These are phyloP conservation scores for Schwanniomyces etchellsii DNA, from an alignment of 1,139 yeast genomes.

Conservation along the genomic window DNA sequence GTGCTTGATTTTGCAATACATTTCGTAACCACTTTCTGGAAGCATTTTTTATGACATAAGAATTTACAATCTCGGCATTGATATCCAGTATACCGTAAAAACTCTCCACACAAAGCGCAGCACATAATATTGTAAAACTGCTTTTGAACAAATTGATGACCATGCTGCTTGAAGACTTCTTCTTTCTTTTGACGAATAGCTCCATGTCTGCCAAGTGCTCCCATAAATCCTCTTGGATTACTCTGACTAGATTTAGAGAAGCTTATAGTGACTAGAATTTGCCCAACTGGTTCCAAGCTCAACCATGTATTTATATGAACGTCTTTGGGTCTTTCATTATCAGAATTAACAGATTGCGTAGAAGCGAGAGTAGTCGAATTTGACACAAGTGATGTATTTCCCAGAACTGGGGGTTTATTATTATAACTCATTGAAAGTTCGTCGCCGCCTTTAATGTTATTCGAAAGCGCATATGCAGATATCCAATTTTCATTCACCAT, in stretches of 20 bases:
- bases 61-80: conserved; percentile 96
- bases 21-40: conserved; percentile 88
- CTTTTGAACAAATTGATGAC: conserved; percentile 93
- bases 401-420: background rate
- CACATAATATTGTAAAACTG: conserved; percentile 95
- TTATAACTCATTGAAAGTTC: background rate
- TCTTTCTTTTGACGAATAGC: conserved; percentile 95
- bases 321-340: conserved; percentile 6
- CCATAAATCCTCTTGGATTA: conserved; percentile 50
- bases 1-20: conserved; percentile 88
- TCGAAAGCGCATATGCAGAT: conserved; percentile 57
- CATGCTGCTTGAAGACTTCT: conserved; percentile 92
- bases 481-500: conserved; percentile 81
- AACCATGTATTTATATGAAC: conserved; percentile 74
- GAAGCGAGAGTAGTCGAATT: background rate
- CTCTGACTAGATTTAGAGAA: conserved; percentile 64
- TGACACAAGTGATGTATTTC: background rate
- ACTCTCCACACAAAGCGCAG: conserved; percentile 95
- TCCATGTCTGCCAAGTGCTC: conserved; percentile 94
- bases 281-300: conserved; percentile 90
- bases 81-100: conserved; percentile 85
- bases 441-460: background rate
- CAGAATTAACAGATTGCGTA: background rate
- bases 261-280: conserved; percentile 68
- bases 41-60: conserved; percentile 92